These are phyloP conservation scores for Penicillium sclerotiorum DNA, from an alignment of 2,329 filamentous ascomycete genomes.

Conservation along the genomic window DNA sequence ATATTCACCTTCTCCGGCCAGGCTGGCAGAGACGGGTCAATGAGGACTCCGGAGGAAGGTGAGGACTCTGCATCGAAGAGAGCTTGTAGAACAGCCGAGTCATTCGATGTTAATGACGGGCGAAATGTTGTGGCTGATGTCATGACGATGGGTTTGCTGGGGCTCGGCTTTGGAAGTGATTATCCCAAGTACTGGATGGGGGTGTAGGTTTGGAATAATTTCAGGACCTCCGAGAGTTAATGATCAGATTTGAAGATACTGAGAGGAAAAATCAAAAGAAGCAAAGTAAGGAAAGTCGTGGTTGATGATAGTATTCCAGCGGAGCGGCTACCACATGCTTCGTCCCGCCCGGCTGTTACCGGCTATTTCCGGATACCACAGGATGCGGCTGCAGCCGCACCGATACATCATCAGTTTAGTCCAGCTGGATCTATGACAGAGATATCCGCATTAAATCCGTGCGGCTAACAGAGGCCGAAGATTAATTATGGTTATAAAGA, in stretches of 20 bases:
- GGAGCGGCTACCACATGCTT: background rate
- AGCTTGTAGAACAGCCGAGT: constrained; percentile 49
- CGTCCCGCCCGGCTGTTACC: constrained; percentile 20
- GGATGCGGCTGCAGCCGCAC: constrained; percentile 10
- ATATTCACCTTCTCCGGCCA: constrained; percentile 44
- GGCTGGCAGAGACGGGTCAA: constrained; percentile 42
- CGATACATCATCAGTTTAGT: background rate
- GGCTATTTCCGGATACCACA: constrained; percentile 23
- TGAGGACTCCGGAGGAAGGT: constrained; percentile 39
- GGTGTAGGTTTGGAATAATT: too few species aligned
- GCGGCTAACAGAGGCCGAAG: constrained; percentile 13
- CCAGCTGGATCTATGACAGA: constrained; percentile 6
- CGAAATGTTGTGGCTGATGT: constrained; percentile 23
- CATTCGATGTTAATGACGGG: constrained; percentile 44
- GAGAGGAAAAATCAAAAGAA: background rate
- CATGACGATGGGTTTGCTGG: constrained; percentile 12
- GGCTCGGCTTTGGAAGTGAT: too few species aligned
- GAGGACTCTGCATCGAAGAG: constrained; percentile 51
- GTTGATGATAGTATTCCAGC: background rate
- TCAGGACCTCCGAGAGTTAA: too few species aligned
- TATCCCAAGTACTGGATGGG: too few species aligned
- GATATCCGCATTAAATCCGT: constrained; percentile 7
- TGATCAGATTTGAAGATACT: too few species aligned
- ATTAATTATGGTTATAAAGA: constrained; percentile 7
- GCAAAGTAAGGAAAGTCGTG: background rate